A percentile compares a stretch with the other conserved stretches of the same genome.
Conservation (phyloP, 2,329 filamentous ascomycete genomes). For the Fusarium decemcellulare region DNA sequence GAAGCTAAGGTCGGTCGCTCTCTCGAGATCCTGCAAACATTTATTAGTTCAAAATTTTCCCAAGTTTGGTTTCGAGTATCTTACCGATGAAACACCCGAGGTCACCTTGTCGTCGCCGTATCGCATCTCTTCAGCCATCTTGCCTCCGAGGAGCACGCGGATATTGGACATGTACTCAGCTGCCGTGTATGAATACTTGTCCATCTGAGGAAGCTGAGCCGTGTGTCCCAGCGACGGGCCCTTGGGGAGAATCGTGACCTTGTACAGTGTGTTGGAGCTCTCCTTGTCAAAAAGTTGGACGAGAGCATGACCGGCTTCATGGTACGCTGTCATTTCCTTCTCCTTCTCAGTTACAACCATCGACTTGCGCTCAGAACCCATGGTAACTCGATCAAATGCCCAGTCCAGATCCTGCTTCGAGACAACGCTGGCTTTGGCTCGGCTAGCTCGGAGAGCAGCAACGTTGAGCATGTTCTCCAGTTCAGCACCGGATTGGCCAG, state of each 20-base stretch:
- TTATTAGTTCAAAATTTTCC: slow-evolving; percentile 43
- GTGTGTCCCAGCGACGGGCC: slow-evolving; percentile 90
- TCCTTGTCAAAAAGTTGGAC: slow-evolving; percentile 85
- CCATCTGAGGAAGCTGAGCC: slow-evolving; percentile 89
- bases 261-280: slow-evolving; percentile 86
- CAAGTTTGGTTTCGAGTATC: slow-evolving; percentile 48
- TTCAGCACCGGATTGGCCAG: slow-evolving; percentile 94
- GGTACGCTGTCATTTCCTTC: slow-evolving; percentile 95
- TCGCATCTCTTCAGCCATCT: slow-evolving; percentile 91
- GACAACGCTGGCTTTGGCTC: slow-evolving; percentile 83
- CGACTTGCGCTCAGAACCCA: slow-evolving; percentile 93
- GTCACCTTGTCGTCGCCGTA: slow-evolving; percentile 94
- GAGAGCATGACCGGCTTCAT: slow-evolving; percentile 95
- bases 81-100: slow-evolving; percentile 84
- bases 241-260: slow-evolving; percentile 96
- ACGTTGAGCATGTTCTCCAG: slow-evolving; percentile 98
- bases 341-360: slow-evolving; percentile 94
- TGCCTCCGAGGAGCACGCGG: slow-evolving; percentile 86
- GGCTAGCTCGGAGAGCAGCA: slow-evolving; percentile 94
- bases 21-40: slow-evolving; percentile 79
- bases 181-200: slow-evolving; percentile 91
- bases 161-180: slow-evolving; percentile 86
- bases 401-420: slow-evolving; percentile 89
- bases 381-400: slow-evolving; percentile 98
- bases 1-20: slow-evolving; percentile 86